These are phyloP conservation scores for Auxenochlorella pyrenoidosa DNA, from an alignment of 139 green algal genomes.

Conservation along the genomic window DNA sequence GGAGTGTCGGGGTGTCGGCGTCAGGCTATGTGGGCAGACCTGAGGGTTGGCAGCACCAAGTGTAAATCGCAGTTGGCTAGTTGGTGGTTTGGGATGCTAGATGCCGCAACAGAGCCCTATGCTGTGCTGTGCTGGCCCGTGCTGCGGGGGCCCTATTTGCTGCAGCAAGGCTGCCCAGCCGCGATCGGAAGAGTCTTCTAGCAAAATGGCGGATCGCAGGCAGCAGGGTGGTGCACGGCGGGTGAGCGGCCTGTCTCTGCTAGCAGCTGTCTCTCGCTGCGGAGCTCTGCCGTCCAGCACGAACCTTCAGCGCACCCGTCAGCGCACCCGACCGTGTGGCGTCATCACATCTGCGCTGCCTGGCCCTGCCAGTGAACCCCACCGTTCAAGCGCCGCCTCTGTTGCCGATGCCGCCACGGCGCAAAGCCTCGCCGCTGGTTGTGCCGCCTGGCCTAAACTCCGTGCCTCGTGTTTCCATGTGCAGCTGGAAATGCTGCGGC, in stretches of 20 bases:
- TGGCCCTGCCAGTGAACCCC: no score
- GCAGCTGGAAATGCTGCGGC: conserved; percentile 24
- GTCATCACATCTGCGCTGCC: no score
- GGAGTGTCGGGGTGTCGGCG: neutral
- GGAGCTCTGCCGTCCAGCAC: neutral
- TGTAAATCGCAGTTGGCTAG: no score
- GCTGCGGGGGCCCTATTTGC: no score
- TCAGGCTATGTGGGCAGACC: no score
- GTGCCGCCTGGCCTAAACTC: no score
- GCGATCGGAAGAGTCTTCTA: neutral
- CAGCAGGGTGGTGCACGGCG: neutral
- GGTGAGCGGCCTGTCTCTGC: neutral
- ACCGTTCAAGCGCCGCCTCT: no score
- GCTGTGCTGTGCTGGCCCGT: neutral
- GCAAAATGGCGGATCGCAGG: neutral
- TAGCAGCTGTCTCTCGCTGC: neutral
- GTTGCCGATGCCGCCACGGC: neutral
- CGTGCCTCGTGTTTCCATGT: no score
- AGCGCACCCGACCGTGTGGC: no score
- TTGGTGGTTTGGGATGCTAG: neutral
- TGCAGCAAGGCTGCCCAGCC: neutral
- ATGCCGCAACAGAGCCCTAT: neutral
- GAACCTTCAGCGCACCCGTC: no score
- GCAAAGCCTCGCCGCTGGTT: neutral
- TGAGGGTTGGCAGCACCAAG: no score